Evolutionary conservation across 352 stramenopile species (phyloP).

Genomic region (Pilasporangium apinafurcum): DNA sequence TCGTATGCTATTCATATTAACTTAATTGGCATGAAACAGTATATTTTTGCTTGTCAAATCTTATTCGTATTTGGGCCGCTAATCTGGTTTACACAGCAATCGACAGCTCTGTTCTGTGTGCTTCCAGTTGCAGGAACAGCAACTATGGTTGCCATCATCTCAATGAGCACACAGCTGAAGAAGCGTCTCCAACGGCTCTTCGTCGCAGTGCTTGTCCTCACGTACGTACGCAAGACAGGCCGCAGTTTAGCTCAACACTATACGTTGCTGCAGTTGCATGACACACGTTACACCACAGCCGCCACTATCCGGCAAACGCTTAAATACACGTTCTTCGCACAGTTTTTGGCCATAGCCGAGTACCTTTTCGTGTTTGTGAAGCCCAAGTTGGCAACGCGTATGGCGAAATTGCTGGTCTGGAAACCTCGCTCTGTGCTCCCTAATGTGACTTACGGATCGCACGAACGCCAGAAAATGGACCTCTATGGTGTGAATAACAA

Average conservation of each 20-base stretch:
- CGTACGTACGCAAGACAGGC: conserved; percentile 18
- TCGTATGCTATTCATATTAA: too few relatives aligned
- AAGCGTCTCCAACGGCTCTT: conserved; percentile 13
- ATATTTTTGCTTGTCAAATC: too few relatives aligned
- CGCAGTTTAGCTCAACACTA: conserved; percentile 14
- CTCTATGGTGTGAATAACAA: conserved; percentile 37
- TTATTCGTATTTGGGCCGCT: too few relatives aligned
- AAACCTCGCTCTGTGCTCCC: conserved; percentile 14
- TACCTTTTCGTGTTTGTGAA: conserved; percentile 54
- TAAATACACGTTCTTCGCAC: conserved; percentile 38
- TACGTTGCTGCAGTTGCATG: conserved; percentile 12
- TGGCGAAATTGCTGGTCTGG: conserved; percentile 37
- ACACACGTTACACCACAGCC: not conserved
- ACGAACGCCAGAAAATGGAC: conserved; percentile 53
- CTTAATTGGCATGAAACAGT: too few relatives aligned
- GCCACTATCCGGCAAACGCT: conserved; percentile 7
- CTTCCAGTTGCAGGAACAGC: too few relatives aligned
- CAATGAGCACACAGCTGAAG: not conserved
- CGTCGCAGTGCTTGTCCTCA: conserved; percentile 3
- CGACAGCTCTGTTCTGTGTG: too few relatives aligned
- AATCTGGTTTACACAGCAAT: too few relatives aligned
- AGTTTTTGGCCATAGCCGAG: conserved; percentile 45
- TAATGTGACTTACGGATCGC: conserved; percentile 34
- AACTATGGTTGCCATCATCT: not conserved
- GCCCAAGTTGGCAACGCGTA: conserved; percentile 31